A percentile compares a stretch with the other conserved stretches of the same genome.
Conservation (phyloP, 1,284 basidiomycete species). For the Ganoderma boninense region DNA sequence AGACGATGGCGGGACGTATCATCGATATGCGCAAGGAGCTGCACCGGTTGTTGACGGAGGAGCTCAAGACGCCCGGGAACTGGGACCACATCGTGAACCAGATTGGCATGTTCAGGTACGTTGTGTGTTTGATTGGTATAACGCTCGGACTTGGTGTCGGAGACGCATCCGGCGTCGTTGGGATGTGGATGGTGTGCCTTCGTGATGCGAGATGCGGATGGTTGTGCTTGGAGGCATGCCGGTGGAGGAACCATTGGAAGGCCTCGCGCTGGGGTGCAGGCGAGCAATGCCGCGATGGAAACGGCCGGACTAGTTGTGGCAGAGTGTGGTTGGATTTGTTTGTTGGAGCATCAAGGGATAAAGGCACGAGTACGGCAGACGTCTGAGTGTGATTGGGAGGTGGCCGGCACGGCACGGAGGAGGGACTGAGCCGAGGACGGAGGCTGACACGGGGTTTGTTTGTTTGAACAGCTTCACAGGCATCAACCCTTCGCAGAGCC, state of each 20-base stretch:
- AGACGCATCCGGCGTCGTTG: neutral
- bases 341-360: slow-evolving; percentile 25
- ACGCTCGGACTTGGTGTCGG: neutral
- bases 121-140: slow-evolving; percentile 22
- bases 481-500: slow-evolving; percentile 72
- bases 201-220: slow-evolving; percentile 7
- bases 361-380: slow-evolving; percentile 4
- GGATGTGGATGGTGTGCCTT: slow-evolving; percentile 7
- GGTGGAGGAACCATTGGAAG: too few species aligned
- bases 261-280: neutral
- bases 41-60: slow-evolving; percentile 79
- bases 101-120: slow-evolving; percentile 93
- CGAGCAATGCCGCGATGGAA: neutral
- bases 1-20: slow-evolving; percentile 92
- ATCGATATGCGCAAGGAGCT: slow-evolving; percentile 90
- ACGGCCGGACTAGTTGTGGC: slow-evolving; percentile 1
- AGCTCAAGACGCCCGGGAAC: slow-evolving; percentile 89
- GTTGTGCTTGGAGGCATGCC: neutral
- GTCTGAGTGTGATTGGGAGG: slow-evolving; percentile 1
- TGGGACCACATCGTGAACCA: slow-evolving; percentile 94
- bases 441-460: slow-evolving; percentile 23
- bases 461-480: slow-evolving; percentile 76
- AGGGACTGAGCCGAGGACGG: neutral
- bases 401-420: neutral
- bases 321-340: slow-evolving; percentile 9